Conservation (phyloP, 2,329 filamentous ascomycete species). For the Penicillium sp. region DNA sequence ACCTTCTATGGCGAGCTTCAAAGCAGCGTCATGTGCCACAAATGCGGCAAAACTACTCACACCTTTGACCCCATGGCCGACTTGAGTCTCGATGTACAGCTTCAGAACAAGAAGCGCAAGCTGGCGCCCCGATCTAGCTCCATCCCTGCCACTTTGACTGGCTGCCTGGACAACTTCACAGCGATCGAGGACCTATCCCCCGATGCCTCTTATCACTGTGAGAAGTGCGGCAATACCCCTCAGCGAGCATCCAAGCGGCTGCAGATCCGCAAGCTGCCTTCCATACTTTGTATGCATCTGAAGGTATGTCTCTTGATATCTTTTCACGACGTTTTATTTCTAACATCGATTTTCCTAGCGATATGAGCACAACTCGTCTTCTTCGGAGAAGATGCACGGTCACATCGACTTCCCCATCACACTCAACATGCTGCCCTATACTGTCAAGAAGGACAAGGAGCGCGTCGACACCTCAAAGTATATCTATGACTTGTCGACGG, state of each 20-base stretch:
- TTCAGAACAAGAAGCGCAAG: slow-evolving; percentile 59
- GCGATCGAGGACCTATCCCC: slow-evolving; percentile 70
- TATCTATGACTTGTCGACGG: slow-evolving; percentile 82
- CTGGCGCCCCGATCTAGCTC: slow-evolving; percentile 38
- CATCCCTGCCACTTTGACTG: slow-evolving; percentile 58
- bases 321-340: background rate
- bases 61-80: slow-evolving; percentile 89
- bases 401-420: slow-evolving; percentile 81
- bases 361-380: slow-evolving; percentile 74
- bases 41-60: slow-evolving; percentile 77
- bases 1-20: slow-evolving; percentile 91
- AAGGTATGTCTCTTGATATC: slow-evolving; percentile 60
- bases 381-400: slow-evolving; percentile 83
- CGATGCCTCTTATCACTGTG: slow-evolving; percentile 78
- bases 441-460: slow-evolving; percentile 57
- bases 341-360: slow-evolving; percentile 41
- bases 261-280: slow-evolving; percentile 79
- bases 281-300: slow-evolving; percentile 86
- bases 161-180: slow-evolving; percentile 86
- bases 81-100: slow-evolving; percentile 81
- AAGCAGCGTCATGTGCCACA: slow-evolving; percentile 86
- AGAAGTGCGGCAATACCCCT: slow-evolving; percentile 68
- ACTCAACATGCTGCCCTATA: slow-evolving; percentile 89
- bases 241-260: slow-evolving; percentile 82
- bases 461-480: slow-evolving; percentile 53